Evolutionary conservation across 495 filamentous ascomycete genomes (phyloP).

Genomic region (Penicillium desertorum): DNA sequence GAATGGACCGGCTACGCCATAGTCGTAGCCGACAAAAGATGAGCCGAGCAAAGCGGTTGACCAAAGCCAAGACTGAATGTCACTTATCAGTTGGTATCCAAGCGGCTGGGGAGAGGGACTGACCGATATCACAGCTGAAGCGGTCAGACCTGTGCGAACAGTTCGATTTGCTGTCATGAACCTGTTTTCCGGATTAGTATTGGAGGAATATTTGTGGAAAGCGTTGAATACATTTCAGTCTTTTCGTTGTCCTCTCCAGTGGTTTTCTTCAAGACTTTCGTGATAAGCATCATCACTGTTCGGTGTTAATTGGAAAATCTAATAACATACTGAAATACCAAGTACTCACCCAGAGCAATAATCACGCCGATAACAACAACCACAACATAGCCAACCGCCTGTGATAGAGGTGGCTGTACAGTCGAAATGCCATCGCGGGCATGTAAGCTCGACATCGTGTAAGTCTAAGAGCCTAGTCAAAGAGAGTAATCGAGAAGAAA

Average conservation of each 20-base stretch:
- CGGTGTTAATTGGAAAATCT: neutral
- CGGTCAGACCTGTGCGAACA: conserved; percentile 39
- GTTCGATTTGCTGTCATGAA: conserved; percentile 45
- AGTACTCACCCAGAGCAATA: conserved; percentile 30
- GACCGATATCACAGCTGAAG: conserved; percentile 43
- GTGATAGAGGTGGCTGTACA: conserved; percentile 36
- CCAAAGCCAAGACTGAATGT: conserved; percentile 35
- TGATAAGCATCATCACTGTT: conserved; percentile 39
- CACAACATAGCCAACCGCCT: conserved; percentile 40
- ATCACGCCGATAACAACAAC: conserved; percentile 36
- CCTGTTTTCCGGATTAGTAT: conserved; percentile 22
- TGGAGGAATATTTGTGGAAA: neutral
- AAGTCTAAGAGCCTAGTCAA: neutral
- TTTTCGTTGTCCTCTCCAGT: conserved; percentile 43
- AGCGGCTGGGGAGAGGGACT: neutral
- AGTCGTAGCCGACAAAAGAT: conserved; percentile 36
- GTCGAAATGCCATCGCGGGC: conserved; percentile 22
- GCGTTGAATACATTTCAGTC: conserved; percentile 36
- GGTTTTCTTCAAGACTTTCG: conserved; percentile 36
- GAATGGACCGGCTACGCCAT: conserved; percentile 39
- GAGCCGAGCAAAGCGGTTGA: conserved; percentile 36
- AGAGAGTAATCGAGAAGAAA: neutral
- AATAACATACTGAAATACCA: neutral
- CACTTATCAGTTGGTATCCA: neutral
- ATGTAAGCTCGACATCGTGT: conserved; percentile 19